phyloP scores from a whole-genome alignment of 306 rosid species.

The Quillaja saponaria region DNA sequence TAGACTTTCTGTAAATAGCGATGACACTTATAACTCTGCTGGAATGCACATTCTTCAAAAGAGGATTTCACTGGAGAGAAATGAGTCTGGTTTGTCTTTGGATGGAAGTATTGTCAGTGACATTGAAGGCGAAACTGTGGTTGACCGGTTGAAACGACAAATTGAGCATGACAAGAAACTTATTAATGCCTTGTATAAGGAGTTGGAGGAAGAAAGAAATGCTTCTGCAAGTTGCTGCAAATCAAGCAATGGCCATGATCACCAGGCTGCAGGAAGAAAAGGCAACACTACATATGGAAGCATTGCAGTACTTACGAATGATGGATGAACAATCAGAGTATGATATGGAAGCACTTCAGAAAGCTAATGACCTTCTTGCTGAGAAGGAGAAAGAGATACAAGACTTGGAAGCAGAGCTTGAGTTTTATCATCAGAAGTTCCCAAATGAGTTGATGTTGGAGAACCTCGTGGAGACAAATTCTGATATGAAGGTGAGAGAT shows the following conservation, averaged over 20 bases:
- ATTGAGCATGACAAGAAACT: constrained; percentile 82
- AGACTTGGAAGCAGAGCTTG: constrained; percentile 66
- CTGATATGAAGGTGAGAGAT: constrained; percentile 69
- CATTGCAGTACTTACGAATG: constrained; percentile 72
- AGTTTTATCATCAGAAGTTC: constrained; percentile 49
- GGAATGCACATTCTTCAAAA: constrained; percentile 72
- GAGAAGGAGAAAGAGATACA: constrained; percentile 76
- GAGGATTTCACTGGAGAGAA: constrained; percentile 83
- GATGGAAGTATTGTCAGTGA: constrained; percentile 77
- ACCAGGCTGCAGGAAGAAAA: constrained; percentile 89
- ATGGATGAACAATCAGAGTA: constrained; percentile 84
- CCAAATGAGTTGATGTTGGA: constrained; percentile 49
- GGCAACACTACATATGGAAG: constrained; percentile 84
- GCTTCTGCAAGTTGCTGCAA: constrained; percentile 77
- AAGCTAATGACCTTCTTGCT: constrained; percentile 58
- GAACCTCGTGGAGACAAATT: constrained; percentile 35
- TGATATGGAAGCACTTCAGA: constrained; percentile 67
- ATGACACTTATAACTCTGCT: constrained; percentile 57
- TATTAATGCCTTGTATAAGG: constrained; percentile 65
- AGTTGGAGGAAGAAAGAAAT: constrained; percentile 88
- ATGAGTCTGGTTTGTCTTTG: constrained; percentile 81
- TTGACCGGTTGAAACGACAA: constrained; percentile 72
- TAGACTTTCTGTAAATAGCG: constrained; percentile 61
- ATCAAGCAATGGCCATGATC: constrained; percentile 90
- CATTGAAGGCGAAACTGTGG: constrained; percentile 53